Percentiles rank a stretch among this genome's conserved stretches.
These are phyloP conservation scores for Leishmania tarentolae DNA, from an alignment of 208 protist species.

Conservation along the genomic window DNA sequence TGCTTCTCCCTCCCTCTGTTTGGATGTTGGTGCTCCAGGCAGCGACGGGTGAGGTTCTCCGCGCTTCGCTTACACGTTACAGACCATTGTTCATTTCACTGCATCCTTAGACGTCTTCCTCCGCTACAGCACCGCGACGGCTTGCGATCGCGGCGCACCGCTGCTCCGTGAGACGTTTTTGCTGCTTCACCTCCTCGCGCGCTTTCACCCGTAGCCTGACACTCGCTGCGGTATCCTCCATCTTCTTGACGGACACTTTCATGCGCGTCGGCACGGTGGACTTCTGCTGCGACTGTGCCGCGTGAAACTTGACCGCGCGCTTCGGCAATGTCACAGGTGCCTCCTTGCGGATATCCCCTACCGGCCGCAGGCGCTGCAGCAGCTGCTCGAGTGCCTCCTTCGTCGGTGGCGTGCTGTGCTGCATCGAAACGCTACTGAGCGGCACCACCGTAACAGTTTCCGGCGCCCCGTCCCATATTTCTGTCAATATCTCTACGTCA, in stretches of 20 bases:
- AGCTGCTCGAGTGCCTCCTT: slow-evolving; percentile 33
- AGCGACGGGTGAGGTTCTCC: neutral
- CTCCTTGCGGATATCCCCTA: slow-evolving; percentile 60
- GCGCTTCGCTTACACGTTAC: slow-evolving; percentile 1
- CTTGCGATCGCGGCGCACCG: slow-evolving; percentile 30
- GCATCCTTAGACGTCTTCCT: neutral
- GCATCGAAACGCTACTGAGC: slow-evolving; percentile 23
- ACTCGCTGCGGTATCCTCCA: slow-evolving; percentile 28
- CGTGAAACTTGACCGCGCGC: slow-evolving; percentile 42
- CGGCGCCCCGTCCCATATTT: slow-evolving; percentile 72
- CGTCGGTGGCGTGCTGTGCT: slow-evolving; percentile 14
- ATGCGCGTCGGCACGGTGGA: slow-evolving; percentile 9
- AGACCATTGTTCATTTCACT: neutral
- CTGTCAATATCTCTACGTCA: slow-evolving; percentile 66
- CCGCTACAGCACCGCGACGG: slow-evolving; percentile 11
- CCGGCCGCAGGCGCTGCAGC: slow-evolving; percentile 33
- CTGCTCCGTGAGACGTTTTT: slow-evolving; percentile 38
- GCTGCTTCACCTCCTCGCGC: slow-evolving; percentile 32
- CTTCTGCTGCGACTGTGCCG: slow-evolving; percentile 12
- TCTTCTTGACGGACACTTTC: slow-evolving; percentile 57
- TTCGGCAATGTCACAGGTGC: slow-evolving; percentile 39
- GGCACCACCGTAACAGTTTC: slow-evolving; percentile 52
- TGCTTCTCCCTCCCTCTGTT: neutral
- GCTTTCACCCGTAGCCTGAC: slow-evolving; percentile 28
- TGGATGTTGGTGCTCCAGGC: neutral